phyloP scores from a whole-genome alignment of 2,329 filamentous ascomycete genomes.

The Geosmithia morbida region DNA sequence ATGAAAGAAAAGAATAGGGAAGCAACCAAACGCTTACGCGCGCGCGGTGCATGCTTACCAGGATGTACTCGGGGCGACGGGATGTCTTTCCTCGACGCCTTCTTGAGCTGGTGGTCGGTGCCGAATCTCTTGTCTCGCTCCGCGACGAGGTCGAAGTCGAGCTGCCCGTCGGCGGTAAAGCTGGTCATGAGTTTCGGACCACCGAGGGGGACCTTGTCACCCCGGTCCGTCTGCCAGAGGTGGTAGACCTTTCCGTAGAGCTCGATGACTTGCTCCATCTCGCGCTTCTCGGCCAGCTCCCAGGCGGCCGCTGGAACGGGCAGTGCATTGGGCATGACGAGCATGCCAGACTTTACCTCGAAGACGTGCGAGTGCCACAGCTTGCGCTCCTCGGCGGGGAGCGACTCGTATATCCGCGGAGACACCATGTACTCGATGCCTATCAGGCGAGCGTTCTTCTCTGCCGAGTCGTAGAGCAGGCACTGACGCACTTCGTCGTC shows the following conservation, averaged over 20 bases:
- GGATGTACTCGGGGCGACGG: slow-evolving; percentile 24
- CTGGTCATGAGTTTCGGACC: slow-evolving; percentile 40
- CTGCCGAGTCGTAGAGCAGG: slow-evolving; percentile 64
- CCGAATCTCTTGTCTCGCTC: slow-evolving; percentile 31
- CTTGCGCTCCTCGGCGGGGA: slow-evolving; percentile 52
- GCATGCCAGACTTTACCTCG: slow-evolving; percentile 66
- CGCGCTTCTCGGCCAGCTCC: slow-evolving; percentile 62
- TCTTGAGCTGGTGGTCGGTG: slow-evolving; percentile 28
- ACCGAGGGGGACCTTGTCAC: slow-evolving; percentile 41
- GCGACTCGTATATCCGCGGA: slow-evolving; percentile 48
- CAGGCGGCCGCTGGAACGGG: slow-evolving; percentile 44
- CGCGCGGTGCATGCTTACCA: slow-evolving; percentile 11
- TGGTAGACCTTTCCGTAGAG: slow-evolving; percentile 79
- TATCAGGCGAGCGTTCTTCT: slow-evolving; percentile 56
- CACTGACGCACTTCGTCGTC: slow-evolving; percentile 63
- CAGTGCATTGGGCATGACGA: slow-evolving; percentile 56
- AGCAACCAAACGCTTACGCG: not conserved
- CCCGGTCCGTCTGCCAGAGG: slow-evolving; percentile 72
- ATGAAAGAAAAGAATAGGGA: not conserved
- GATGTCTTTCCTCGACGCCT: slow-evolving; percentile 25
- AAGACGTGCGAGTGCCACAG: slow-evolving; percentile 70
- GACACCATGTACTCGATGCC: slow-evolving; percentile 85
- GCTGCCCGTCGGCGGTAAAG: slow-evolving; percentile 31
- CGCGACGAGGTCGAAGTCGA: slow-evolving; percentile 27
- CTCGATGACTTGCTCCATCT: slow-evolving; percentile 63